phyloP scores from a whole-genome alignment of 2,329 filamentous ascomycete genomes.

The Talaromyces marneffei region DNA sequence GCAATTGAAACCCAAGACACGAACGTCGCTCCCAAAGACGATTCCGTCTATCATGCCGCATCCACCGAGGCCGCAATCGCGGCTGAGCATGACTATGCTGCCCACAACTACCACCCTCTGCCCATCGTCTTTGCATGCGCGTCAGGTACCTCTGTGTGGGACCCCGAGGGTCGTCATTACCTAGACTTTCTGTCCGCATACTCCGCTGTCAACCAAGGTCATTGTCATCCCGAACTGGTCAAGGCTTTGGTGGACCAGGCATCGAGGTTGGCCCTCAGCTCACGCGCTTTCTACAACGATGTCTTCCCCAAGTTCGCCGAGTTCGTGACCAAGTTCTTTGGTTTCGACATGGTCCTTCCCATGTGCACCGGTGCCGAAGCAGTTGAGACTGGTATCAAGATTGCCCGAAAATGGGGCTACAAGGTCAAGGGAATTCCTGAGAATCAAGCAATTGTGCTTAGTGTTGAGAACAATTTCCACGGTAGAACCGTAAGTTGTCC shows the following conservation, averaged over 20 bases:
- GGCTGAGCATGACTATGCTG: constrained; percentile 75
- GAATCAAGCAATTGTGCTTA: constrained; percentile 77
- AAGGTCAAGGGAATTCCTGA: constrained; percentile 87
- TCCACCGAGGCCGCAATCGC: constrained; percentile 75
- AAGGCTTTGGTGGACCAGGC: constrained; percentile 88
- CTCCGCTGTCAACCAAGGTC: constrained; percentile 95
- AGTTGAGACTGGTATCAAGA: constrained; percentile 91
- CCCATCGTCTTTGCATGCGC: constrained; percentile 88
- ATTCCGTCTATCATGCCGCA: constrained; percentile 61
- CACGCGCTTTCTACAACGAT: constrained; percentile 95
- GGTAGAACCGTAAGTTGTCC: constrained; percentile 73
- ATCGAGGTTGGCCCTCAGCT: constrained; percentile 80
- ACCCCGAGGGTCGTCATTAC: constrained; percentile 91
- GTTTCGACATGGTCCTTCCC: constrained; percentile 94
- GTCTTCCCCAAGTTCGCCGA: constrained; percentile 94
- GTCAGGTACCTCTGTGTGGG: constrained; percentile 85
- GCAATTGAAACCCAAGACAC: constrained; percentile 22
- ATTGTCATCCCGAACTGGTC: constrained; percentile 94
- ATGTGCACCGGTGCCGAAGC: constrained; percentile 98
- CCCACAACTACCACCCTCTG: constrained; percentile 97
- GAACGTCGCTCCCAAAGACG: constrained; percentile 37
- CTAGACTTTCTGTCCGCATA: constrained; percentile 98
- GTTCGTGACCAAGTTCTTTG: constrained; percentile 81
- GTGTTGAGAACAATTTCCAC: constrained; percentile 89
- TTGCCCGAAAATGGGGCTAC: constrained; percentile 96